phyloP scores from a whole-genome alignment of 2,329 filamentous ascomycete genomes.

The Penicillium hesseltinei region DNA sequence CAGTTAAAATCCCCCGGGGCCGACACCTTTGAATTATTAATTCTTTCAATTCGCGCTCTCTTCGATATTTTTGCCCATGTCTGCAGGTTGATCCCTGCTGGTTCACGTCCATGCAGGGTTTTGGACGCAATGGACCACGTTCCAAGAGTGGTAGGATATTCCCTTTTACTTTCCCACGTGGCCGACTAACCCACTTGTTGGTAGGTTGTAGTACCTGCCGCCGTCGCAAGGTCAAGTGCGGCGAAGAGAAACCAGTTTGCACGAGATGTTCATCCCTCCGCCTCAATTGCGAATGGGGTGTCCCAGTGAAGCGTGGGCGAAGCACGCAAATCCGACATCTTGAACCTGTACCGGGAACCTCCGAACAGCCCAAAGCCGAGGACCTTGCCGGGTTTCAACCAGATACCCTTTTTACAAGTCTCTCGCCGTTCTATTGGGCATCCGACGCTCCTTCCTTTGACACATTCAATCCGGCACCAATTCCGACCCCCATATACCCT shows the following conservation, averaged over 20 bases:
- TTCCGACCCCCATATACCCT: slow-evolving; percentile 27
- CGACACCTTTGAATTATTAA: not conserved
- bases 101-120: slow-evolving; percentile 24
- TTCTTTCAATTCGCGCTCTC: not conserved
- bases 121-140: slow-evolving; percentile 38
- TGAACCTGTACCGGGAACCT: slow-evolving; percentile 22
- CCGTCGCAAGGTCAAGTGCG: slow-evolving; percentile 38
- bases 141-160: slow-evolving; percentile 38
- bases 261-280: slow-evolving; percentile 32
- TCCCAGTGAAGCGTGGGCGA: slow-evolving; percentile 29
- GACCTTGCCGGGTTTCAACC: slow-evolving; percentile 10
- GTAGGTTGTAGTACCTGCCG: slow-evolving; percentile 42
- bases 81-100: slow-evolving; percentile 11
- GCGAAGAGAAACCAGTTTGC: slow-evolving; percentile 37
- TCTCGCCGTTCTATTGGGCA: slow-evolving; percentile 21
- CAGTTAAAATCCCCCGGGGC: not conserved
- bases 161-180: not conserved
- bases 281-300: slow-evolving; percentile 37
- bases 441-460: slow-evolving; percentile 15
- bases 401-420: slow-evolving; percentile 11
- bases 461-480: slow-evolving; percentile 16
- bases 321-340: slow-evolving; percentile 27
- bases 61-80: slow-evolving; percentile 8
- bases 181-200: slow-evolving; percentile 1
- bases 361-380: slow-evolving; percentile 12